Evolutionary conservation across 2,329 filamentous ascomycete genomes (phyloP).

Genomic region (Pyrenochaeta sp.): DNA sequence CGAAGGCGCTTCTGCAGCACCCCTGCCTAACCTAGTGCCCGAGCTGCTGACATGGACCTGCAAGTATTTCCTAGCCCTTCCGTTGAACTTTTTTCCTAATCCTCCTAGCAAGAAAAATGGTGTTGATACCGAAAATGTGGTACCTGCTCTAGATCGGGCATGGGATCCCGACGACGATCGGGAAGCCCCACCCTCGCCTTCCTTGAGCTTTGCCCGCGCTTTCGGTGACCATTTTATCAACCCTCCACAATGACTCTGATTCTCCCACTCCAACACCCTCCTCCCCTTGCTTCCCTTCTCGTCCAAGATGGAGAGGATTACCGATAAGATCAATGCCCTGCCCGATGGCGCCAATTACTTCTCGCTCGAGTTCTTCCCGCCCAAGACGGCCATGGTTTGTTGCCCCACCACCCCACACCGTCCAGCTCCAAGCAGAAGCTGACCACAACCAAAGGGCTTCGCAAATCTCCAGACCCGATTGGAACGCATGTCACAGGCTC

Average conservation of each 20-base stretch:
- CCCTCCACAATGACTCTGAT: slow-evolving; percentile 40
- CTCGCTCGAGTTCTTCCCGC: slow-evolving; percentile 98
- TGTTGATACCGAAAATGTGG: slow-evolving; percentile 3
- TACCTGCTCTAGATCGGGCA: slow-evolving; percentile 6
- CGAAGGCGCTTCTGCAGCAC: background rate
- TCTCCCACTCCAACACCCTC: slow-evolving; percentile 16
- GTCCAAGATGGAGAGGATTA: slow-evolving; percentile 70
- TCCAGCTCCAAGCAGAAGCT: slow-evolving; percentile 7
- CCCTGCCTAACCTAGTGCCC: background rate
- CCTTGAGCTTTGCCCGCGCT: slow-evolving; percentile 26
- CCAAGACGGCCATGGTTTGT: slow-evolving; percentile 86
- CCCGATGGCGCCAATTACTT: slow-evolving; percentile 85
- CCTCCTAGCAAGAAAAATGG: background rate
- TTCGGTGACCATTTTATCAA: slow-evolving; percentile 33
- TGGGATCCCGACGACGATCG: slow-evolving; percentile 27
- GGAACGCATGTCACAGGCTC: slow-evolving; percentile 90
- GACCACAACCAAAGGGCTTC: slow-evolving; percentile 67
- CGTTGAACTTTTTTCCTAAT: background rate
- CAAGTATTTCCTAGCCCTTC: background rate
- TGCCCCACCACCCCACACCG: slow-evolving; percentile 32
- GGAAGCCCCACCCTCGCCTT: slow-evolving; percentile 32
- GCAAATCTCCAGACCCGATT: slow-evolving; percentile 92
- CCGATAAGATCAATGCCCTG: slow-evolving; percentile 91
- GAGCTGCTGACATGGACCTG: background rate
- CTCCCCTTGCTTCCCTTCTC: background rate